These are phyloP conservation scores for Fomitopsis pulvina DNA, from an alignment of 768 basidiomycete genomes.

Conservation along the genomic window DNA sequence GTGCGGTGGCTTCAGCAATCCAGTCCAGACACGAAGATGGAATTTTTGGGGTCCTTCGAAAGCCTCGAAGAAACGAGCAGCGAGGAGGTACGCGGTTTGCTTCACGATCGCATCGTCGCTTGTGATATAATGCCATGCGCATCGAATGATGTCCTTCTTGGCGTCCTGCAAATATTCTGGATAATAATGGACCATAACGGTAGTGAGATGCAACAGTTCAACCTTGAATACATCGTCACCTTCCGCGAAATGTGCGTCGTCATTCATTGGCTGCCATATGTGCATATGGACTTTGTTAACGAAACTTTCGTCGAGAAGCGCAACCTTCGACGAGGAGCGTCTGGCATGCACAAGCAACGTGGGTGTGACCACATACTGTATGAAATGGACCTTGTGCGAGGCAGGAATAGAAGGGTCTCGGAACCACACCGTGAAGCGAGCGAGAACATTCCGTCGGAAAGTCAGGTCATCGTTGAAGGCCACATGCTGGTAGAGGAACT, in stretches of 20 bases:
- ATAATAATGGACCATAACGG: constrained; percentile 81
- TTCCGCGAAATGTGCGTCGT: constrained; percentile 41
- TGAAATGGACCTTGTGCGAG: constrained; percentile 72
- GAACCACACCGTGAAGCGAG: constrained; percentile 85
- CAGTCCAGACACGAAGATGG: constrained; percentile 84
- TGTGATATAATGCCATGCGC: constrained; percentile 84
- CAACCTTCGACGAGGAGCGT: constrained; percentile 42
- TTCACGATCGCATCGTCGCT: constrained; percentile 88
- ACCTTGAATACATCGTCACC: constrained; percentile 85
- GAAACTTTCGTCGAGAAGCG: constrained; percentile 66
- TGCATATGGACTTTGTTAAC: constrained; percentile 61
- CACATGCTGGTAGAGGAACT: constrained; percentile 84
- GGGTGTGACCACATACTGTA: constrained; percentile 84
- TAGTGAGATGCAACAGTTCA: constrained; percentile 86
- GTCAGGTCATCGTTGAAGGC: constrained; percentile 61
- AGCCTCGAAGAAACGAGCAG: constrained; percentile 86
- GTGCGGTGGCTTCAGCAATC: constrained; percentile 74
- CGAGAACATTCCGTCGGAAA: constrained; percentile 76
- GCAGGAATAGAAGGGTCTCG: constrained; percentile 54
- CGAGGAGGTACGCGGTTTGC: constrained; percentile 85
- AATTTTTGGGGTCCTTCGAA: constrained; percentile 91
- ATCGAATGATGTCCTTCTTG: constrained; percentile 89
- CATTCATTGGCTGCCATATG: constrained; percentile 78
- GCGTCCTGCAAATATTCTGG: constrained; percentile 71
- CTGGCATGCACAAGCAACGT: constrained; percentile 73